A percentile compares a stretch with the other conserved stretches of the same genome.
Evolutionary conservation across 331 rosid species (phyloP).

Genomic region (Dryas integrifolia): DNA sequence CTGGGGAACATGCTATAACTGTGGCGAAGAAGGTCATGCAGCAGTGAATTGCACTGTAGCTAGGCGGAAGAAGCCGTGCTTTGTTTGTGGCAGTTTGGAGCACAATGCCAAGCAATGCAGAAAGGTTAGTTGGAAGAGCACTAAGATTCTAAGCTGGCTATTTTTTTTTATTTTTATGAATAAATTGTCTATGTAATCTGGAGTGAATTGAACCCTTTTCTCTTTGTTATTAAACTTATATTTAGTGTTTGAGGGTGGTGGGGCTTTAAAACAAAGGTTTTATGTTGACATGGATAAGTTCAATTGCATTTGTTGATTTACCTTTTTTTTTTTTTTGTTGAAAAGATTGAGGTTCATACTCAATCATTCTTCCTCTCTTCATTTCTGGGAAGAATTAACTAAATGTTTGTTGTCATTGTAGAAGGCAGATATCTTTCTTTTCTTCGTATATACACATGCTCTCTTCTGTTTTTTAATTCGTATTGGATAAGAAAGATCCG

Average conservation of each 20-base stretch:
- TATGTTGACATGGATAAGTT: background rate
- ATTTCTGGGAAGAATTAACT: background rate
- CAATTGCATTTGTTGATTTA: background rate
- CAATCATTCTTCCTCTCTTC: background rate
- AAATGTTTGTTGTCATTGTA: background rate
- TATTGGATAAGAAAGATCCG: background rate
- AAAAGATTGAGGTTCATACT: background rate
- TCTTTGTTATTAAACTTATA: background rate
- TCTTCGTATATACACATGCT: background rate
- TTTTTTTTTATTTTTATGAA: background rate
- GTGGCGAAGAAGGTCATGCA: conserved; percentile 91
- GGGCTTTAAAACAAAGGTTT: background rate
- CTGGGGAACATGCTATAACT: conserved; percentile 84
- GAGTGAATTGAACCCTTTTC: background rate
- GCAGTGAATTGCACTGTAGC: conserved; percentile 65
- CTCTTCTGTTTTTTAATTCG: background rate
- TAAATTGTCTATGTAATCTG: background rate
- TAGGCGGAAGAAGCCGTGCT: conserved; percentile 77
- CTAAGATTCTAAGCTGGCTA: background rate
- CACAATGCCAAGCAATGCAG: conserved; percentile 64
- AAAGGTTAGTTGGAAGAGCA: conserved; percentile 36
- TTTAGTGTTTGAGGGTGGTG: background rate
- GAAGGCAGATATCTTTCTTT: background rate
- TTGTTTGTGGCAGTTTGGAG: conserved; percentile 83
- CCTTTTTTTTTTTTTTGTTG: background rate